Base-by-base conservation (phyloP, 2,329 filamentous ascomycete species). In the Ophiostoma angusticollis region DNA sequence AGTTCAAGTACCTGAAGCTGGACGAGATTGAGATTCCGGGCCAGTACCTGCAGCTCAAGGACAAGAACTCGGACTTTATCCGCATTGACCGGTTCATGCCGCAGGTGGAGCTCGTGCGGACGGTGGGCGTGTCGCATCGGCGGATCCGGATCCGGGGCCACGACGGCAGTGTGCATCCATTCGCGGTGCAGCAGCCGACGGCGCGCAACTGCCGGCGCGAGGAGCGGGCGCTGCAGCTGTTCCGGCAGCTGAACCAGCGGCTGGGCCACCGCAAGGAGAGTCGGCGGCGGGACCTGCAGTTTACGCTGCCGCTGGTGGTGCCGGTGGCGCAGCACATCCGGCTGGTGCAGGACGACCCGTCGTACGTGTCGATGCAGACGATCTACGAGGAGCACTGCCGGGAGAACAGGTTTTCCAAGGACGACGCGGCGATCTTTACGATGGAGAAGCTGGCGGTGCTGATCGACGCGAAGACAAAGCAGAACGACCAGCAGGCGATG, bases 11-110 rank as follows among this genome's bases (percentile, higher is more conserved):
- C 67, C 80, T 91, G 57, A 96, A 95, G 58, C 95, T 98, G 50
- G 91, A 99, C 54, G 93, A 98, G 52, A 89, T 99, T 11, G 91
- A 99, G 60, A 78, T 99, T 25, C 93, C 93, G 3, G 91, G 91
- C 1, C 91, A 99, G 57, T 99, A 99, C 58, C 65, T 95, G 46
- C 80, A 93, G 55, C 91, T 95, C 63, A 93, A 91, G 59, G 93
- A 99, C 53, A 98, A 96, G 72, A 98, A 98, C 58, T 86, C 93
- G 52, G 91, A 98, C 58, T 98, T 99, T 56, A 80, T 98, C 48
- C 81, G 87, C 32, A 96, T 98, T 48, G 93, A 98, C 58, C 81
- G 89, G 18, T 98, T 98, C 73, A 63, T 98, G 51, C 87, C 93
- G 9, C 84, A 91, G 48, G 86, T 99, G 16, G 89, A 98, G 50